These are phyloP conservation scores for Hydnomerulius pinastri DNA, from an alignment of 768 basidiomycete species.

Conservation along the genomic window DNA sequence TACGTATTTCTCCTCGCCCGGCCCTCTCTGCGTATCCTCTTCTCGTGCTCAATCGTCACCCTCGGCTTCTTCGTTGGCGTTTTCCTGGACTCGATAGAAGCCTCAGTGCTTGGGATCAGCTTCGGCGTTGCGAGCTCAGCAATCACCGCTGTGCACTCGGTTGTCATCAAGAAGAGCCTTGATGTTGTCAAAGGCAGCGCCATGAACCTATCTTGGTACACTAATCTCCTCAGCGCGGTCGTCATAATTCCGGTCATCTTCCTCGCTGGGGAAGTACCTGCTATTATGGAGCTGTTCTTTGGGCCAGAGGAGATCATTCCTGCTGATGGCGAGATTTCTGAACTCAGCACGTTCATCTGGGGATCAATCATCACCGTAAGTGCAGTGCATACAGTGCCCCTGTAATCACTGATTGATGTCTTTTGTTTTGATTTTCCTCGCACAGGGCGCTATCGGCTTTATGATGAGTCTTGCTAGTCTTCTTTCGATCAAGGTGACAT, in stretches of 20 bases:
- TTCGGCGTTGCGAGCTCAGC: conserved; percentile 85
- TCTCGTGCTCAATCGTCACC: conserved; percentile 81
- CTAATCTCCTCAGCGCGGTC: conserved; percentile 77
- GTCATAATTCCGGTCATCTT: conserved; percentile 73
- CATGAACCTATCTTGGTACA: conserved; percentile 88
- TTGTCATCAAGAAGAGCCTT: conserved; percentile 89
- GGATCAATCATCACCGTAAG: conserved; percentile 80
- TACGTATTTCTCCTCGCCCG: conserved; percentile 73
- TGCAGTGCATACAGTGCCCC: conserved; percentile 4
- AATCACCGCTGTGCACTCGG: conserved; percentile 89
- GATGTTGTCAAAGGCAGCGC: conserved; percentile 81
- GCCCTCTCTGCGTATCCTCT: conserved; percentile 73
- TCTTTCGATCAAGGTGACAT: conserved; percentile 95
- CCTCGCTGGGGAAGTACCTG: conserved; percentile 73
- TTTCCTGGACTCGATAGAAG: conserved; percentile 67
- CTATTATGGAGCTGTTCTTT: conserved; percentile 61
- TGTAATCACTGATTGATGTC: conserved; percentile 2
- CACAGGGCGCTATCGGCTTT: conserved; percentile 84
- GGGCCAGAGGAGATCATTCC: conserved; percentile 40
- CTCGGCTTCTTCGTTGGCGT: conserved; percentile 90
- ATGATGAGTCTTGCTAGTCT: conserved; percentile 92
- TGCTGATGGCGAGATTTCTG: conserved; percentile 42
- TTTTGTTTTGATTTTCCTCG: not conserved
- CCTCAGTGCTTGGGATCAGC: conserved; percentile 64
- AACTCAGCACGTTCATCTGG: conserved; percentile 68